phyloP scores from a whole-genome alignment of 176 grass and related monocot genomes.

The Pontederia crassipes region DNA sequence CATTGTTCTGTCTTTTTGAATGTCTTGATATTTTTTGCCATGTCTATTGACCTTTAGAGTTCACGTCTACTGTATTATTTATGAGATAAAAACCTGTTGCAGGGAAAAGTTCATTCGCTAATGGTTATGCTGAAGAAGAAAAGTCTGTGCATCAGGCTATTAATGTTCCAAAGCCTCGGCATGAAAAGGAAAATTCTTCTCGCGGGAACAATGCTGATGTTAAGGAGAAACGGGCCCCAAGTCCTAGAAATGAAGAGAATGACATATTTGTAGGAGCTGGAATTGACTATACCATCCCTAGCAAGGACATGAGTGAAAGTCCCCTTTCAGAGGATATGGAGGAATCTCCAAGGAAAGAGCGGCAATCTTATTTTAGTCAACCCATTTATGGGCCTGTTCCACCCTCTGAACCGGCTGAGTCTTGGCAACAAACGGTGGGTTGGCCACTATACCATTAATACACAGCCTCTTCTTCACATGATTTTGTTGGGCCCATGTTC shows the following conservation, averaged over 20 bases:
- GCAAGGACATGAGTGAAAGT: slow-evolving; percentile 72
- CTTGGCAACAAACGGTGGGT: slow-evolving; percentile 76
- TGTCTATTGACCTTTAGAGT: too few species aligned
- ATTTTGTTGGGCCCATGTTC: too few species aligned
- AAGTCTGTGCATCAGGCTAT: slow-evolving; percentile 42
- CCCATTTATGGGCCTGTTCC: slow-evolving; percentile 76
- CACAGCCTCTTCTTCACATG: too few species aligned
- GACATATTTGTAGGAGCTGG: slow-evolving; percentile 94
- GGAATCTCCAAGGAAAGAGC: slow-evolving; percentile 51
- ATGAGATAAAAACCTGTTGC: slow-evolving; percentile 5
- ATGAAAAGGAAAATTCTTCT: slow-evolving; percentile 46
- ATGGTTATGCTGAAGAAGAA: slow-evolving; percentile 39
- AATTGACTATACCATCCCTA: slow-evolving; percentile 69
- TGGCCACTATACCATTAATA: slow-evolving; percentile 2
- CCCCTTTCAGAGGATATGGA: slow-evolving; percentile 87
- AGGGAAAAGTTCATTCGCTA: slow-evolving; percentile 42
- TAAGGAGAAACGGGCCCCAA: slow-evolving; percentile 42
- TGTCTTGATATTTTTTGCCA: too few species aligned
- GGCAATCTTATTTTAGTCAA: slow-evolving; percentile 71
- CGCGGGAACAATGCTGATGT: slow-evolving; percentile 34
- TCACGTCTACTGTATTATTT: background rate
- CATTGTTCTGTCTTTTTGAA: too few species aligned
- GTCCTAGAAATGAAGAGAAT: slow-evolving; percentile 50
- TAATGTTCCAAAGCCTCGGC: slow-evolving; percentile 36
- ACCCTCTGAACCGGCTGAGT: slow-evolving; percentile 66